Percentiles rank a stretch among this genome's conserved stretches.
Evolutionary conservation across 768 basidiomycete genomes (phyloP).

Genomic region (Zangia roseola): DNA sequence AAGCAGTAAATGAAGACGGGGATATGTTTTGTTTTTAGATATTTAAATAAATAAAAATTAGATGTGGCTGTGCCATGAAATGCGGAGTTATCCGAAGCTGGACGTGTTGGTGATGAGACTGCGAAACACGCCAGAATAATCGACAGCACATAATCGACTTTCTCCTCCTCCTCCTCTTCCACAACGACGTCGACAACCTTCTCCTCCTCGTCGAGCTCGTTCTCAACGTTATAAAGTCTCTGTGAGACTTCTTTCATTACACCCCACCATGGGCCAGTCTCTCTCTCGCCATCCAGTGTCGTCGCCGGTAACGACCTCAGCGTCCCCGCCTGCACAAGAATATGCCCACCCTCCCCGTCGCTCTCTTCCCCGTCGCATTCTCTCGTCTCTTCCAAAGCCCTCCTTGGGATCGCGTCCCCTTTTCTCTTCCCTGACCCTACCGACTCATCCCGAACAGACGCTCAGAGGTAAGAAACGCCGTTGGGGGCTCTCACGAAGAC

Average conservation of each 20-base stretch:
- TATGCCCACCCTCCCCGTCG: conserved; percentile 4
- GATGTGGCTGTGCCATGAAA: conserved; percentile 17
- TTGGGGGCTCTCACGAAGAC: conserved; percentile 26
- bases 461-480: conserved; percentile 28
- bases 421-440: conserved; percentile 17
- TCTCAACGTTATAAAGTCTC: background rate
- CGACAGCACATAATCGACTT: conserved; percentile 7
- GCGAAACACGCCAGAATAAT: conserved; percentile 28
- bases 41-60: conserved; percentile 9
- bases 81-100: conserved; percentile 21
- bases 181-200: conserved; percentile 5
- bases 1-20: conserved; percentile 12
- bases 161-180: conserved; percentile 11
- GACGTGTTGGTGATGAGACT: conserved; percentile 24
- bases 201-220: conserved; percentile 5
- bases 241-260: conserved; percentile 1
- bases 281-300: conserved; percentile 25
- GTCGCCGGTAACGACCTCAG: conserved; percentile 4
- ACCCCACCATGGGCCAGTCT: conserved; percentile 30
- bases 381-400: conserved; percentile 31
- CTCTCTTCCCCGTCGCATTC: conserved; percentile 35
- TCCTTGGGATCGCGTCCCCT: conserved; percentile 16
- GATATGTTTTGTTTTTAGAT: conserved; percentile 3
- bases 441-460: conserved; percentile 25
- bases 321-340: conserved; percentile 11